Evolutionary conservation across 139 green algal genomes (phyloP).

Genomic region (Desmodesmus armatus): DNA sequence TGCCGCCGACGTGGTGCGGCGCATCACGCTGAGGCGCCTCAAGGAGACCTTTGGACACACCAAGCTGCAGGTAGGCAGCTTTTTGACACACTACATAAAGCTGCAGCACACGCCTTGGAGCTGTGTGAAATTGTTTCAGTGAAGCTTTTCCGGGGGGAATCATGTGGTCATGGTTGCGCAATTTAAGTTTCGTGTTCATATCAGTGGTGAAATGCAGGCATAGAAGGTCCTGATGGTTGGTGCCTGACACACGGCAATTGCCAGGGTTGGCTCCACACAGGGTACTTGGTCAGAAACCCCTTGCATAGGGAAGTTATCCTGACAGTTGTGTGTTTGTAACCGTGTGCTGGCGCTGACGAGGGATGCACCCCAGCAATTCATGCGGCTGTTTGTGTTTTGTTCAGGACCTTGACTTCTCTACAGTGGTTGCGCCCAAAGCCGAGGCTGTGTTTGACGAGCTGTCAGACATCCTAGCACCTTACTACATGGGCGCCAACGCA

Average conservation of each 20-base stretch:
- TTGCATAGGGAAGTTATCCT: background rate
- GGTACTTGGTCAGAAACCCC: background rate
- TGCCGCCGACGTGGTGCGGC: slow-evolving; percentile 25
- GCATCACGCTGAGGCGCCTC: slow-evolving; percentile 12
- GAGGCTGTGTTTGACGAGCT: slow-evolving; percentile 43
- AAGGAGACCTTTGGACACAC: background rate
- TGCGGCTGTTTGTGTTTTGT: background rate
- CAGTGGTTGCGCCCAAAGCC: slow-evolving; percentile 52
- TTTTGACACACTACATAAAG: too few relatives aligned
- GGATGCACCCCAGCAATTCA: background rate
- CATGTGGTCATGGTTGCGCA: too few relatives aligned
- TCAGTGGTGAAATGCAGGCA: too few relatives aligned
- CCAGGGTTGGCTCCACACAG: too few relatives aligned
- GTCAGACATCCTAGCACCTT: background rate
- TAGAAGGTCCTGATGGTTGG: background rate
- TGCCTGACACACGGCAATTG: background rate
- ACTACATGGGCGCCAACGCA: slow-evolving; percentile 33
- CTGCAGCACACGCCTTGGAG: too few relatives aligned
- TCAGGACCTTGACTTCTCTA: slow-evolving; percentile 51
- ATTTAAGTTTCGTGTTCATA: too few relatives aligned
- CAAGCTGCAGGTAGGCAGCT: slow-evolving; percentile 13
- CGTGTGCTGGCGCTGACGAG: background rate
- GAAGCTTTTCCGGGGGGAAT: too few relatives aligned
- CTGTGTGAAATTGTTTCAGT: too few relatives aligned
- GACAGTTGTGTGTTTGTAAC: too few relatives aligned